Conservation (phyloP, 192 early-diverging fungal genomes). For the Spizellomyces sp. region DNA sequence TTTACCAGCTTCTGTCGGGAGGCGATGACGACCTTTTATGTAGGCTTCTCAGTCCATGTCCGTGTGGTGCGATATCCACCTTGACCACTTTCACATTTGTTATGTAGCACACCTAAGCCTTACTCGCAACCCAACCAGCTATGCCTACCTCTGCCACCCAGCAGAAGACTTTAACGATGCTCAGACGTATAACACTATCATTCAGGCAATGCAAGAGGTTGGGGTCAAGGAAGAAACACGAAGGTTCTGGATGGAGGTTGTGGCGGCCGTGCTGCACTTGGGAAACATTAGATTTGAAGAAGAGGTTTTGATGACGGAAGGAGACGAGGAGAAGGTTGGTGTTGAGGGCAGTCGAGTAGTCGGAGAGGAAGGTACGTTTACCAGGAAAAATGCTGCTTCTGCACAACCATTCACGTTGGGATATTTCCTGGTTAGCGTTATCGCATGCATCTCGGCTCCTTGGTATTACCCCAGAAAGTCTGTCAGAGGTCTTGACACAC, state of each 20-base stretch:
- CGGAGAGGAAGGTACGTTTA: conserved; percentile 1
- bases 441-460: conserved; percentile 1
- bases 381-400: too few relatives aligned
- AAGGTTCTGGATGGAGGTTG: conserved; percentile 76
- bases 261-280: conserved; percentile 88
- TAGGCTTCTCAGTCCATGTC: too few relatives aligned
- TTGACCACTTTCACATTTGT: conserved; percentile 25
- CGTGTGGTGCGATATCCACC: too few relatives aligned
- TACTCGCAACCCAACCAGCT: conserved; percentile 2
- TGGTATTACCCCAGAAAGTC: conserved; percentile 7
- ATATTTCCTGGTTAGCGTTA: not conserved
- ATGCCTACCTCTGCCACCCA: conserved; percentile 24
- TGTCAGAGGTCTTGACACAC: conserved; percentile 26
- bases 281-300: conserved; percentile 83
- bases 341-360: conserved; percentile 15
- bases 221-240: conserved; percentile 73
- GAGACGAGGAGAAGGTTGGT: conserved; percentile 17
- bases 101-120: conserved; percentile 14
- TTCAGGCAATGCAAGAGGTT: conserved; percentile 23
- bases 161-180: conserved; percentile 16
- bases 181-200: conserved; percentile 15
- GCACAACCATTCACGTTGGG: too few relatives aligned
- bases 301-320: not conserved
- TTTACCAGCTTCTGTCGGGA: conserved; percentile 89
- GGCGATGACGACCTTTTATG: conserved; percentile 62